Evolutionary conservation across 1,284 basidiomycete species (phyloP), one percentile per base, ranked within the genome.

Genomic region (Flammula alnicola): DNA sequence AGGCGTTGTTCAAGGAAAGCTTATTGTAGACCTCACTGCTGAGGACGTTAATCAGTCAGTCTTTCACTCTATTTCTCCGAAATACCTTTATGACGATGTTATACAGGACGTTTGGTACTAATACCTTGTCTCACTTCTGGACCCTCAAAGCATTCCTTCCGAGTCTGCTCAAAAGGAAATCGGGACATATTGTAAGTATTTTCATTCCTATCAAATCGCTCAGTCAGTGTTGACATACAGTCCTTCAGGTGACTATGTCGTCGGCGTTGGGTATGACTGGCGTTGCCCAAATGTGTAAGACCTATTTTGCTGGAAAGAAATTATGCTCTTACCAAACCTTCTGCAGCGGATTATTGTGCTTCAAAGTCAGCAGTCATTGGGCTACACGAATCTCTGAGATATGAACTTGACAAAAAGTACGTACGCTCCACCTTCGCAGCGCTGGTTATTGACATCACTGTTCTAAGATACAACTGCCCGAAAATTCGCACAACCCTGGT

Each of bases 71-170:
- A 19, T 44, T 19, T 12, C 27, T 10, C 20, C 6, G 14, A 6
- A 10, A 4, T 7, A 25, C n/a, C 29, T 35, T 16, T 33, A 39
- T 31, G 43, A 20, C 35, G 6, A n/a, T 20, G n/a, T 40, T 14
- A 36, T n/a, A 17, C 60, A 97, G 95, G 61, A 95, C 95, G 0
- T 92, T 98, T 62, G 83, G 83, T 20, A 89, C 94, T 47, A 98
- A 99, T 65, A 86, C 89, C 1, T 70, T 97, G 0, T 81, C 91
- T 2, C 92, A 95, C 63, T 98, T 93, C 67, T 97, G 91, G 86
- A 88, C 85, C 3, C 68, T 96, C 35, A 94, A 95, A 63, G 89
- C 90, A 1, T 97, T 98, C 77, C 77, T 99, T n/a, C 96, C 96
- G 1, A 79, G 78, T 30, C 91, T 99, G 86, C 78, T 98, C 40